Evolutionary conservation across 2,329 filamentous ascomycete genomes (phyloP).

Genomic region (Pseudocercospora eumusae): DNA sequence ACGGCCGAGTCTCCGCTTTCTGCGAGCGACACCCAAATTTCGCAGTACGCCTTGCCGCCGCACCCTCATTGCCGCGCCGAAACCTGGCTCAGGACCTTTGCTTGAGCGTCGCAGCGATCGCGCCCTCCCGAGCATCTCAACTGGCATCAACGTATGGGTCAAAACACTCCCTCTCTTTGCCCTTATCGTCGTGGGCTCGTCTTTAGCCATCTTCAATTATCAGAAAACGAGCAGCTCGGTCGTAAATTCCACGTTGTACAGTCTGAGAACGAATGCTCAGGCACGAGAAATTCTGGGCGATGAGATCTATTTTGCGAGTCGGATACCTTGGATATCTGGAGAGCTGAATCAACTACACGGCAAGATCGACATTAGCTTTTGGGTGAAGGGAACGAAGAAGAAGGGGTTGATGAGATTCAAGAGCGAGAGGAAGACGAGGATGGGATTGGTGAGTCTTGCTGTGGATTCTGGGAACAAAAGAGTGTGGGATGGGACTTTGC

Average conservation of each 20-base stretch:
- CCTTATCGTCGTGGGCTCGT: slow-evolving; percentile 67
- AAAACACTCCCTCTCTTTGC: slow-evolving; percentile 81
- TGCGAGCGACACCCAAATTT: slow-evolving; percentile 5
- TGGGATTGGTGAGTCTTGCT: slow-evolving; percentile 55
- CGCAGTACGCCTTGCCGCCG: slow-evolving; percentile 34
- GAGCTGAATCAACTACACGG: slow-evolving; percentile 94
- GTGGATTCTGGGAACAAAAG: not conserved
- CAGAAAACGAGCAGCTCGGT: slow-evolving; percentile 86
- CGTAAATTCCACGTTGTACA: slow-evolving; percentile 84
- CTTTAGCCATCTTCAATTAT: slow-evolving; percentile 97
- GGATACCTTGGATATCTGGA: slow-evolving; percentile 53
- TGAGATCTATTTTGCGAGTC: slow-evolving; percentile 54
- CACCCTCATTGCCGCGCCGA: slow-evolving; percentile 54
- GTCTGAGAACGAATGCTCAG: slow-evolving; percentile 74
- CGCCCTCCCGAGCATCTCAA: slow-evolving; percentile 51
- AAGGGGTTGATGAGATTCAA: slow-evolving; percentile 77
- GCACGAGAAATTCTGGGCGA: slow-evolving; percentile 82
- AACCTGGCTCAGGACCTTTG: slow-evolving; percentile 53
- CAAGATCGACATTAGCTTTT: slow-evolving; percentile 81
- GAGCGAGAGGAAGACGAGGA: slow-evolving; percentile 68
- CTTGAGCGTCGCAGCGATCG: slow-evolving; percentile 56
- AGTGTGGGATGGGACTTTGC: slow-evolving; percentile 3
- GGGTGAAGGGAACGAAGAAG: slow-evolving; percentile 75
- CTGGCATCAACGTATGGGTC: slow-evolving; percentile 34
- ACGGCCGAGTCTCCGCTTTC: slow-evolving; percentile 32